Base-by-base conservation (phyloP, 306 rosid genomes). In the Amphicarpaea edgeworthii region DNA sequence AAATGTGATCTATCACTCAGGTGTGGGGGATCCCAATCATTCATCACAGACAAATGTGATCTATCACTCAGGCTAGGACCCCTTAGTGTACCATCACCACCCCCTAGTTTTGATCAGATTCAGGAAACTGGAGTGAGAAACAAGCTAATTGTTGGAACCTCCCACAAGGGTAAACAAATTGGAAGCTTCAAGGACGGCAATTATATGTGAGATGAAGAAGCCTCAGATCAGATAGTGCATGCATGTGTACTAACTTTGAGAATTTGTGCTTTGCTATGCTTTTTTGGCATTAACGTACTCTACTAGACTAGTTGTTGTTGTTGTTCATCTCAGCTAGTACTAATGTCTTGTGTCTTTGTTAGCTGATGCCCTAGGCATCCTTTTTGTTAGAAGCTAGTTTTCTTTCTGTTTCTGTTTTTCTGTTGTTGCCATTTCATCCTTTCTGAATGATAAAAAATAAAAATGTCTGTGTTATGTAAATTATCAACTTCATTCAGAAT, bases 1-100 rank as follows among this genome's bases (percentile, higher is more conserved):
- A 71, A 51, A 2, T 91, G 92, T 82, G 97, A 91, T 87, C 84
- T 91, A 58, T 89, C 97, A 3, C 23, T 91, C 84, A 85, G 91
- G 57, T n/a, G n/a, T n/a, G n/a, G 81, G 47, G 4, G 12, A 58
- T 66, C 50, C 51, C 58, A 77, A 68, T 70, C 83, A 45, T 61
- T 32, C 58, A 32, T 51, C 73, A 34, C 73, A 0, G 57, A 72
- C 65, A 71, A 51, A 2, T 91, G 92, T 82, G 97, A 91, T 87
- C 84, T 91, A 58, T 89, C 97, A 3, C 23, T 91, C 84, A 85
- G 91, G 57, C 63, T 89, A 72, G 94, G 92, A 7, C 88, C 88
- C 42, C 20, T 80, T 20, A 70, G 72, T 34, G 41, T 76, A 41
- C 75, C 81, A n/a, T 23, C 32, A 5, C 3, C 32, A 5, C 3